Evolutionary conservation across 2,329 filamentous ascomycete genomes (phyloP), one percentile per base, ranked within the genome.

Genomic region (Acephala macrosclerotiorum): DNA sequence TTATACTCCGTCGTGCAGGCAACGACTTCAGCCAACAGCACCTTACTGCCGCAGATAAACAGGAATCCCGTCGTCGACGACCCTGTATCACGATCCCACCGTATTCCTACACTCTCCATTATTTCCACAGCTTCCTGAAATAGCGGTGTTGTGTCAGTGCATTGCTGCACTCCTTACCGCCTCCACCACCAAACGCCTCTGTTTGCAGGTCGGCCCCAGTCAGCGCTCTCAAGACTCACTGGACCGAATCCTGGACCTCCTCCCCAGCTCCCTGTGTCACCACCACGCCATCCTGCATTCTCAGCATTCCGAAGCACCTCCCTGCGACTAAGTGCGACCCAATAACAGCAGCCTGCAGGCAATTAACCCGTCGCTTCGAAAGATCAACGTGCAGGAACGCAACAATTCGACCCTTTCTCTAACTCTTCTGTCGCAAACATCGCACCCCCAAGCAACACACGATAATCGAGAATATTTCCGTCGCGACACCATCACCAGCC

Each of bases 321-420:
- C 67, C 66, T 71, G 67, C 51, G 26, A 29, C 59, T 68, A 68
- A 74, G 72, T 71, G 67, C 51, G 33, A 29, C 59, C 70, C 69
- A 74, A 73, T 73, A 55, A 42, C 58, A 63, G 58, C 63, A 67
- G 62, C 42, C 62, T 57, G 35, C 58, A 62, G 47, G 61, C 61
- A 66, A 69, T 68, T 67, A 69, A 66, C 53, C 68, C 68, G 68
- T 72, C 68, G 67, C 69, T 72, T 70, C 71, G 56, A 58, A 71
- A 73, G 72, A 72, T 74, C 73, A 74, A 60, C 71, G 72, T 74
- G 71, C 71, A 73, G 70, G 72, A 74, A 75, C 70, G 73, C 66
- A 73, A 72, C 68, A 57, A 35, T 38, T 55, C 55, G 35, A 65
- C 64, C 58, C 59, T 66, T 62, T 64, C 59, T 64, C 66, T 61